Base-by-base conservation (phyloP, 2,329 filamentous ascomycete genomes). In the Phoma sp. region DNA sequence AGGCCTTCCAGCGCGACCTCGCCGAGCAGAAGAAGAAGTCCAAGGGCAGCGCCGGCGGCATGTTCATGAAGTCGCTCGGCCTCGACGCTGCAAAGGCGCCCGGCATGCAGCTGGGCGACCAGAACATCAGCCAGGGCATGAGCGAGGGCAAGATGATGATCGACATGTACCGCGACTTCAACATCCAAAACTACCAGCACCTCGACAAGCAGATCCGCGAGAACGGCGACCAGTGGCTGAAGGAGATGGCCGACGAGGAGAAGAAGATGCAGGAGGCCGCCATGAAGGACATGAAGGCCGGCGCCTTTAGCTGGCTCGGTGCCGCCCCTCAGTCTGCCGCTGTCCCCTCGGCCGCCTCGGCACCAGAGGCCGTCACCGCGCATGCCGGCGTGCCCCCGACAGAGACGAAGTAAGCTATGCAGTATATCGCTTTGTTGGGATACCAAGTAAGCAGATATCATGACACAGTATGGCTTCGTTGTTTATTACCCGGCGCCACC, bases 111-210 rank as follows among this genome's bases (percentile, higher is more conserved):
- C 67, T 80, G 12, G 72, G 71, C 12, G 74, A 77, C 53, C 75
- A 85, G 60, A 87, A 84, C 64, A 83, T 90, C 1, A 83, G 84
- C 2, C 91, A 96, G 73, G 92, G 90, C 12, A 85, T 95, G 58
- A 88, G 90, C 2, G 88, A 96, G 76, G 95, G 94, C 68, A 99
- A 98, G 85, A 97, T 98, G 91, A 81, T 97, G 63, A 92, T 93
- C 77, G 95, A 99, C 72, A 88, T 96, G 75, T 92, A 95, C 45
- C 88, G 95, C 44, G 95, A 99, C 79, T 85, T 92, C 44, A 95
- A 95, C 31, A 90, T 93, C 78, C 88, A 89, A 75, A 90, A 93
- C 77, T 99, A 98, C 77, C 86, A 96, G 80, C 79, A 88, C 65
- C 84, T 98, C 59, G 94, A 98, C 77, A 88, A 88, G 77, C 90